Percentiles rank a stretch among this genome's conserved stretches.
Evolutionary conservation across 176 grass and related monocot genomes (phyloP).

Genomic region (Paspalum notatum): DNA sequence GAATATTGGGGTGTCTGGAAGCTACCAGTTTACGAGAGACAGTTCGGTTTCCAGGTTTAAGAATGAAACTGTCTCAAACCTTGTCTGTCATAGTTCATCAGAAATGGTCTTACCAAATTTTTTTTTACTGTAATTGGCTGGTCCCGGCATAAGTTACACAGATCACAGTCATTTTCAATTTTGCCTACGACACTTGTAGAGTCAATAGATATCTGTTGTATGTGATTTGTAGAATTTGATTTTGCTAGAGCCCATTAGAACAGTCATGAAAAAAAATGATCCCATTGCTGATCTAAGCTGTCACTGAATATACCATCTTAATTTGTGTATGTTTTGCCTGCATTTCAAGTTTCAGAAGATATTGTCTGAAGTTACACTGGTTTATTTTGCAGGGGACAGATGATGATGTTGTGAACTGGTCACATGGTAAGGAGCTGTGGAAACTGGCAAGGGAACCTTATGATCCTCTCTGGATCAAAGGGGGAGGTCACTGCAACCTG

Average conservation of each 20-base stretch:
- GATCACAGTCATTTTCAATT: neutral
- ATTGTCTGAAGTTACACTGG: neutral
- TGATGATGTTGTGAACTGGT: slow-evolving; percentile 94
- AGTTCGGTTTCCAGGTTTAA: neutral
- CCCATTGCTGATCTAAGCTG: neutral
- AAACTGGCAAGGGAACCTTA: slow-evolving; percentile 90
- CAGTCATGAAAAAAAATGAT: neutral
- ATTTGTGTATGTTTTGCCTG: slow-evolving; percentile 15
- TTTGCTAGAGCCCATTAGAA: neutral
- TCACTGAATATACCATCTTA: neutral
- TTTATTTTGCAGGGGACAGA: slow-evolving; percentile 77
- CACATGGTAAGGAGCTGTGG: slow-evolving; percentile 87
- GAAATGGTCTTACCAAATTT: neutral
- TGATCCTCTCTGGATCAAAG: slow-evolving; percentile 98
- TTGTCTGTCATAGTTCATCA: neutral
- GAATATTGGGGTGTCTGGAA: neutral
- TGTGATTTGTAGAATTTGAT: neutral
- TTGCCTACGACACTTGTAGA: slow-evolving; percentile 1
- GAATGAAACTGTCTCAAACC: neutral
- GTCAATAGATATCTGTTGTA: neutral
- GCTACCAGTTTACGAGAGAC: slow-evolving; percentile 4
- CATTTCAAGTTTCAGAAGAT: neutral
- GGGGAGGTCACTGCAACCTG: slow-evolving; percentile 97
- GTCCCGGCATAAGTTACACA: slow-evolving; percentile 6
- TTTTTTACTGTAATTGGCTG: neutral